A percentile compares a stretch with the other conserved stretches of the same genome.
Evolutionary conservation across 1,284 basidiomycete species (phyloP).

Genomic region (Pseudozyma sp.): DNA sequence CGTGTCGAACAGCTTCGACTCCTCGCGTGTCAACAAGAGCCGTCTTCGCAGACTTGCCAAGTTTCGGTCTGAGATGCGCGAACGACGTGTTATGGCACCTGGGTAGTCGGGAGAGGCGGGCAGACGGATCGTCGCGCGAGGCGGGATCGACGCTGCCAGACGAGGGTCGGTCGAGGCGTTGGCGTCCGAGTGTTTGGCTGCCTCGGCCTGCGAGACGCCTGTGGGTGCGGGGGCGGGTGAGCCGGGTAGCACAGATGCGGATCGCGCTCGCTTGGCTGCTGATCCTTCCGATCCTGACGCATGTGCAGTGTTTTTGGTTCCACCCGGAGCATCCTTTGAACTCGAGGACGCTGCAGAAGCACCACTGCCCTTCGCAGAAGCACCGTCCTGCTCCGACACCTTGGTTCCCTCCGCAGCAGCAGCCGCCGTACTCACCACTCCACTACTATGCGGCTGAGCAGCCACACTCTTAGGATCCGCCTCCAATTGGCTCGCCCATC

Average conservation of each 20-base stretch:
- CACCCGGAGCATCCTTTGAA: too few species aligned
- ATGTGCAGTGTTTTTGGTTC: not conserved
- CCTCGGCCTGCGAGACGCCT: constrained; percentile 42
- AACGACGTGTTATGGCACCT: constrained; percentile 42
- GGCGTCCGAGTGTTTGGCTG: constrained; percentile 30
- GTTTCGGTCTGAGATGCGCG: constrained; percentile 1
- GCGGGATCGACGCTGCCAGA: constrained; percentile 24
- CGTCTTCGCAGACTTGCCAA: constrained; percentile 46
- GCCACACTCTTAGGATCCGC: constrained; percentile 40
- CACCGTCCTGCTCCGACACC: not conserved
- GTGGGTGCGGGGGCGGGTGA: constrained; percentile 44
- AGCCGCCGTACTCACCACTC: not conserved
- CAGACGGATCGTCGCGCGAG: constrained; percentile 28
- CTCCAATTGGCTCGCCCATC: constrained; percentile 37
- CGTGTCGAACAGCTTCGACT: constrained; percentile 74
- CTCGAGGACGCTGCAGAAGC: not conserved
- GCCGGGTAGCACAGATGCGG: constrained; percentile 13
- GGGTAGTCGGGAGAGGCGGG: constrained; percentile 29
- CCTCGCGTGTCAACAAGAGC: constrained; percentile 73
- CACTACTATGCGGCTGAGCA: constrained; percentile 36
- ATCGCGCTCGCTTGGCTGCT: constrained; percentile 25
- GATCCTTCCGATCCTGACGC: not conserved
- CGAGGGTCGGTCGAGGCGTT: constrained; percentile 18
- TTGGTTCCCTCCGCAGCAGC: not conserved
- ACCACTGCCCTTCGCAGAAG: not conserved